Base-by-base conservation (phyloP, 2,329 filamentous ascomycete genomes). In the Ceratocystis harringtonii region DNA sequence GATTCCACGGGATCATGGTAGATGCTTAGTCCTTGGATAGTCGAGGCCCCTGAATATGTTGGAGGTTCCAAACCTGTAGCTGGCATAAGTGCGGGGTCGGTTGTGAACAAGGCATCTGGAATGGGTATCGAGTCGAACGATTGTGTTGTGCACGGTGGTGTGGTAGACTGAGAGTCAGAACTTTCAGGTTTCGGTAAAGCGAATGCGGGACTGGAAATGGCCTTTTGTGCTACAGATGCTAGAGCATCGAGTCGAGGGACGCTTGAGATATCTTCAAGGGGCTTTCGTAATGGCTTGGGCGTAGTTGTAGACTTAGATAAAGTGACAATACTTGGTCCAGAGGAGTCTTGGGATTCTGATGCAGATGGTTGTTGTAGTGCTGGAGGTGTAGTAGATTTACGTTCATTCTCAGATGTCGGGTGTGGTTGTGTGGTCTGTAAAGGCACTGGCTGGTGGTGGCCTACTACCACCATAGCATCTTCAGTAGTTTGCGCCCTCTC, bases 171-270 rank as follows among this genome's bases (percentile, higher is more conserved):
- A 36, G 52, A 52, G 5, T 63, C 44, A 28, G 28, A 28, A n/a
- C 32, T 55, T 8, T 25, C 28, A 4, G 44, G 17, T 67, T 68
- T 5, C 28, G 64, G 64, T 2, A 5, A 10, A 15, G 44, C n/a
- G 36, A n/a, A 63, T 17, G 43, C 22, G 17, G 52, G 30, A 17
- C 30, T 63, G 19, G 28, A n/a, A 17, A 63, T 50, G 28, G 61
- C 61, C 25, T 63, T 48, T 19, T 36, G 61, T n/a, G 61, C 61
- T 12, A 50, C 30, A 52, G 28, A 63, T n/a, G 61, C 61, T 22
- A 63, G 44, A 3, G 45, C 19, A 41, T 52, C 28, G 17, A 63
- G 45, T 8, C 28, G 22, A 36, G 61, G 45, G 17, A 15, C 30
- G 5, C 28, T 2, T 43, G 61, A 19, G 8, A 45, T 57, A 22